phyloP scores from a whole-genome alignment of 108 stramenopile genomes.

The Bacterosira constricta region DNA sequence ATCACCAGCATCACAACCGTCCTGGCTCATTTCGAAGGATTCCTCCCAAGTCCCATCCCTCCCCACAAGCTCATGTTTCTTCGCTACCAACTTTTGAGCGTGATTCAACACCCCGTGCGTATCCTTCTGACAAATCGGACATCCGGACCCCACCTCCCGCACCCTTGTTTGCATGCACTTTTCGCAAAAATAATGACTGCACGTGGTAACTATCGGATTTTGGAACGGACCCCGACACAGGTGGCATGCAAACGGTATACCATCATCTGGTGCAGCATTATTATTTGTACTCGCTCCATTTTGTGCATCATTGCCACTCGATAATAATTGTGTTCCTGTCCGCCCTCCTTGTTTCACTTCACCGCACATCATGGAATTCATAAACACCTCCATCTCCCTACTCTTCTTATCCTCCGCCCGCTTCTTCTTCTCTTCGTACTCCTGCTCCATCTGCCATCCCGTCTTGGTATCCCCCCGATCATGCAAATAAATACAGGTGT shows the following conservation, averaged over 20 bases:
- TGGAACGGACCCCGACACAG: slow-evolving; percentile 87
- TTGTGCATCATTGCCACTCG: slow-evolving; percentile 14
- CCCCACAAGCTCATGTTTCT: slow-evolving; percentile 74
- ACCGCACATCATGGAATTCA: slow-evolving; percentile 50
- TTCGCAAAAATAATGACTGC: slow-evolving; percentile 95
- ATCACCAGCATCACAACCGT: not conserved
- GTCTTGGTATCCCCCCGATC: slow-evolving; percentile 93
- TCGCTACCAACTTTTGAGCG: slow-evolving; percentile 72
- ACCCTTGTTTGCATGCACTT: slow-evolving; percentile 75
- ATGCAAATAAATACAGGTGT: slow-evolving; percentile 98
- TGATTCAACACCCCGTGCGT: slow-evolving; percentile 89
- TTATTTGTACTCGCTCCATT: slow-evolving; percentile 2
- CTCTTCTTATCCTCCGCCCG: slow-evolving; percentile 60
- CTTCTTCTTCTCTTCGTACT: slow-evolving; percentile 93
- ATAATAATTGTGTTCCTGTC: not conserved
- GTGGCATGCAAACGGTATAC: slow-evolving; percentile 95
- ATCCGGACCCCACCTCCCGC: slow-evolving; percentile 40
- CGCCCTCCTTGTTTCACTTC: slow-evolving; percentile 12
- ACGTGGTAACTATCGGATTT: slow-evolving; percentile 93
- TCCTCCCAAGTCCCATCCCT: slow-evolving; percentile 53
- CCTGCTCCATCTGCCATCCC: slow-evolving; percentile 95
- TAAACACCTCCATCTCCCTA: slow-evolving; percentile 69
- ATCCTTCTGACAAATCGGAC: slow-evolving; percentile 92
- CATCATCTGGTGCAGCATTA: slow-evolving; percentile 57
- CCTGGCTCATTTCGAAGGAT: slow-evolving; percentile 21